Conservation (phyloP, 352 stramenopile genomes). For the Pythium coloratum region DNA sequence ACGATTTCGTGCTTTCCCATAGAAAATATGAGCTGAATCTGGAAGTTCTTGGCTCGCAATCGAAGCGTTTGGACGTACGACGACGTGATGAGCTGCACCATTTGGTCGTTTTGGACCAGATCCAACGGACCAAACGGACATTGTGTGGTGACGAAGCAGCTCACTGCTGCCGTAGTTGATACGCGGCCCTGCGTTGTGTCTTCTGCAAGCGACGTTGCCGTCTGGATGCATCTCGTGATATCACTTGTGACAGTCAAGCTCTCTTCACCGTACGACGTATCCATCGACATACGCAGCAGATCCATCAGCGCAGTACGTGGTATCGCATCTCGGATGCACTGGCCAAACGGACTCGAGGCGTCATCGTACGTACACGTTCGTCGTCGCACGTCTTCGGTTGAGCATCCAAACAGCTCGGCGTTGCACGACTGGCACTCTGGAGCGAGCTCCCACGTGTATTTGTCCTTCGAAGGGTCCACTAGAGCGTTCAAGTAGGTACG, state of each 20-base stretch:
- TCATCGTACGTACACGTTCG: slow-evolving; percentile 19
- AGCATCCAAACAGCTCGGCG: slow-evolving; percentile 17
- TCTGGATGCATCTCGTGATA: slow-evolving; percentile 17
- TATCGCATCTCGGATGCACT: slow-evolving; percentile 17
- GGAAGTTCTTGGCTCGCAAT: slow-evolving; percentile 4
- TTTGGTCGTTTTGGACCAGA: slow-evolving; percentile 18
- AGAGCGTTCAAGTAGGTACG: not conserved
- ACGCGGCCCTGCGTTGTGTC: not conserved
- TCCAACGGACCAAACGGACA: slow-evolving; percentile 28
- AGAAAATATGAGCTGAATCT: not conserved
- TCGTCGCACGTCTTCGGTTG: not conserved
- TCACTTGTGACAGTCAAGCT: not conserved
- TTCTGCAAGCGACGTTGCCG: not conserved
- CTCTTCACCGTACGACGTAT: not conserved
- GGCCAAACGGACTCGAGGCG: slow-evolving; percentile 9
- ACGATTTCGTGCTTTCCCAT: slow-evolving; percentile 8
- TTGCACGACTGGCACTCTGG: slow-evolving; percentile 15
- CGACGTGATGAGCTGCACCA: slow-evolving; percentile 17
- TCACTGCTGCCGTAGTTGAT: not conserved
- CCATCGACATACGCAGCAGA: not conserved
- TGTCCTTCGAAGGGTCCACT: not conserved
- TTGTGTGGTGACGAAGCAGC: slow-evolving; percentile 8
- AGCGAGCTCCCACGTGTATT: slow-evolving; percentile 12
- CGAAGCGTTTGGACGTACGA: slow-evolving; percentile 14
- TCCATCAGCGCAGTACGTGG: not conserved